Base-by-base conservation (phyloP, 2,329 filamentous ascomycete species). In the Fusarium euwallaceae region DNA sequence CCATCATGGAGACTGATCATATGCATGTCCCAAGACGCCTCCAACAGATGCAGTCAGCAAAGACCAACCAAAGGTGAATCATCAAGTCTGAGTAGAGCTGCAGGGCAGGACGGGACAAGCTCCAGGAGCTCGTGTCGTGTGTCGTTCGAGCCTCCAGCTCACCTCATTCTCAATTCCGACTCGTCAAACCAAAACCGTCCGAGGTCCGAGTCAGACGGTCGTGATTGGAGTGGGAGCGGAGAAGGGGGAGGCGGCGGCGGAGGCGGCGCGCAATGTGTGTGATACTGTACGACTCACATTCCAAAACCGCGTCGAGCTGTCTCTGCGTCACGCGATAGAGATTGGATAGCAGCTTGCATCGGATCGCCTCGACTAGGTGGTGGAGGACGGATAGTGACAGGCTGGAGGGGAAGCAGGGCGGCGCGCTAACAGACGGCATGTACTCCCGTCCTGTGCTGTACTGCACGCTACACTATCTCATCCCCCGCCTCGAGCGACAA, bases 141-240 rank as follows among this genome's bases (percentile, higher is more conserved):
- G 20, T n/a, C 24, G 22, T 24, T 60, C 36, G 10, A 60, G 71
- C 67, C 71, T 66, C 43, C 51, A 64, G 67, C 48, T 69, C n/a
- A 59, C 39, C 39, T 43, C 39, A 45, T 51, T n/a, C 17, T 61
- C 39, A 24, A 24, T 48, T n/a, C 39, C 59, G 59, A 43, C n/a
- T 48, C 36, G 56, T 20, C 59, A 34, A 43, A 48, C 45, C 24
- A 61, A 61, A 34, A 29, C 61, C 39, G 43, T 61, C 61, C 10
- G 43, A 66, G 61, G 55, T 63, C 66, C 60, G 61, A 59, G 67
- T 64, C 66, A 71, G 70, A 71, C 34, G 27, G 27, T 36, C 51
- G 29, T 56, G 45, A 61, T 61, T 74, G 69, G 59, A 22, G 41
- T 43, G 10, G 29, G 36, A 55, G 56, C 41, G 41, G 41, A 48